Evolutionary conservation across 306 rosid species (phyloP).

Genomic region (Inga laurina): DNA sequence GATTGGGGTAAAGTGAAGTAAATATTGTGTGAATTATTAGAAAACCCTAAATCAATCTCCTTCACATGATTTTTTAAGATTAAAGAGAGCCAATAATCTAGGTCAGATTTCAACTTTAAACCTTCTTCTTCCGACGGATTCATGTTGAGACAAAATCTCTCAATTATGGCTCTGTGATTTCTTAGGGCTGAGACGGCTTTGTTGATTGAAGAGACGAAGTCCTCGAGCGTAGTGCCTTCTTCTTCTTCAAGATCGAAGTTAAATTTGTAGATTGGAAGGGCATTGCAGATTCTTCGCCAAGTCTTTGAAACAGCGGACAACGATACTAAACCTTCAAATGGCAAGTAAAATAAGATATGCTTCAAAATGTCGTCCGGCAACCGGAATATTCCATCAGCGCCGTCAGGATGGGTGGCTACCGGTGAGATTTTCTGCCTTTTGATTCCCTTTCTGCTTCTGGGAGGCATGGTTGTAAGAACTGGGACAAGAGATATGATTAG

Average conservation of each 20-base stretch:
- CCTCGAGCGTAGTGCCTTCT: not conserved
- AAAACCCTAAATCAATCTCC: not conserved
- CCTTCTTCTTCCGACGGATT: not conserved
- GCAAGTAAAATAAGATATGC: not conserved
- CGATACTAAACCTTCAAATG: not conserved
- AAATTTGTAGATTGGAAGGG: not conserved
- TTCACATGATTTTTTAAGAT: not conserved
- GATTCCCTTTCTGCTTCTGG: not conserved
- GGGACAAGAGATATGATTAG: not conserved
- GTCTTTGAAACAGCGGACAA: not conserved
- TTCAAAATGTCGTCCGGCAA: conserved; percentile 2
- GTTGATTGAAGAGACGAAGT: not conserved
- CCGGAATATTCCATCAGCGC: not conserved
- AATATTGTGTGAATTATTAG: not conserved
- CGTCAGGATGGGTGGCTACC: not conserved
- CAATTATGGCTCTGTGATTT: not conserved
- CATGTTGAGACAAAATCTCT: not conserved
- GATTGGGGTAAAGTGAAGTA: not conserved
- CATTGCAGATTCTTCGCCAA: not conserved
- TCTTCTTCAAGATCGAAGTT: not conserved
- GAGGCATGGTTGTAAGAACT: not conserved
- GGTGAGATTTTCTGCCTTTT: not conserved
- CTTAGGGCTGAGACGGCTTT: not conserved
- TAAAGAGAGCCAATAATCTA: not conserved
- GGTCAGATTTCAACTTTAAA: not conserved